Conservation (phyloP, 169 alveolate species). For the Amoebophrya sp. region DNA sequence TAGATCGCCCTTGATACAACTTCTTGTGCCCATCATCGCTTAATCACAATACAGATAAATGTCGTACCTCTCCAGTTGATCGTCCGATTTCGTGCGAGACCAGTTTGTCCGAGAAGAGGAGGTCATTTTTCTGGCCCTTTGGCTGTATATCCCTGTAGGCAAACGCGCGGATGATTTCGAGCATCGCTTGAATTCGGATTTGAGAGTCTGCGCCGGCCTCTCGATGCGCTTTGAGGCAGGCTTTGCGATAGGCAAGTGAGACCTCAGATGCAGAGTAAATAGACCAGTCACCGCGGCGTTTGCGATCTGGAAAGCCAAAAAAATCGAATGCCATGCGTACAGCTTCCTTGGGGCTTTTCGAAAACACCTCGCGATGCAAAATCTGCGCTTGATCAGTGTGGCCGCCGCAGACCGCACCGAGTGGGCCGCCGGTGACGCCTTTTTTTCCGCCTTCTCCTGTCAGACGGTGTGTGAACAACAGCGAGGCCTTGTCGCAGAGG, state of each 20-base stretch:
- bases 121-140: not conserved
- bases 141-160: not conserved
- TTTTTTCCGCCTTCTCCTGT: not conserved
- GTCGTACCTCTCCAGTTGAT: too few species aligned
- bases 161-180: not conserved
- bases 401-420: slow-evolving; percentile 13
- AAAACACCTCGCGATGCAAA: not conserved
- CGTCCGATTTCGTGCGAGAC: too few species aligned
- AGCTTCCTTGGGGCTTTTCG: not conserved
- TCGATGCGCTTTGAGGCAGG: not conserved
- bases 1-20: too few species aligned
- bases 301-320: not conserved
- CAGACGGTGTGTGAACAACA: not conserved
- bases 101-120: not conserved
- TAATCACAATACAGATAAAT: too few species aligned
- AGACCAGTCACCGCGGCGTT: slow-evolving; percentile 1
- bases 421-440: slow-evolving; percentile 7
- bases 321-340: not conserved
- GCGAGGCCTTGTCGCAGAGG: not conserved
- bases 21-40: too few species aligned
- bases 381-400: not conserved
- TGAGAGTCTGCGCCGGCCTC: not conserved
- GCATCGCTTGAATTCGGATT: not conserved
- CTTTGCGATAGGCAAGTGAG: not conserved
- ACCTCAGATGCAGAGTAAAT: not conserved